Evolutionary conservation across 1,284 basidiomycete genomes (phyloP), one percentile per base, ranked within the genome.

Genomic region (Papiliotrema fonsecae): DNA sequence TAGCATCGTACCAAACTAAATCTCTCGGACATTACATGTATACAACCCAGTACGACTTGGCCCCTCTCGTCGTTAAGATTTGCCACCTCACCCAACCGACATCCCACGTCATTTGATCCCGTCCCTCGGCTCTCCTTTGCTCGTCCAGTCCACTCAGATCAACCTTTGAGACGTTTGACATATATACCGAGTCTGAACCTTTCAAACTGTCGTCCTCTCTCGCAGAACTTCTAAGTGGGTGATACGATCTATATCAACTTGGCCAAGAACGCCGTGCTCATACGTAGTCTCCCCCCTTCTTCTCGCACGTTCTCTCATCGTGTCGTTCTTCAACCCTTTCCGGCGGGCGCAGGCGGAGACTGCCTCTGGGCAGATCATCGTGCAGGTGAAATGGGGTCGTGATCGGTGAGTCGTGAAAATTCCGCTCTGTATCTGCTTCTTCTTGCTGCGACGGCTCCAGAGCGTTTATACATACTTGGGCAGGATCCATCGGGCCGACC

Each of bases 261-360:
- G 16, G 9, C 24, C 13, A 18, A n/a, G 6, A 14, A 13, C 27
- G 16, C 9, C 9, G 35, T 19, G 4, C 32, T 26, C 21, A 36
- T 19, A 14, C 13, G 10, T 32, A 65, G 63, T 65, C 49, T 41
- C 52, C 34, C 56, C 61, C 36, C 38, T 62, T n/a, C 54, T 66
- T 46, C 41, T 61, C 39, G 47, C 50, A 19, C 50, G 56, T 49
- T 51, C 62, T 25, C 35, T 57, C 58, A 63, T 41, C 38, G 47
- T 65, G 63, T 67, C 67, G 50, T 67, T 70, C 58, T 62, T 64
- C 45, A 72, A 72, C 50, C 70, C 70, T 11, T 72, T 72, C 49
- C 56, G 69, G 34, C 55, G 70, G 45, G 70, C 70, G 38, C 55
- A 59, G 56, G 58, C 50, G 18, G 67, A 72, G 62, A 58, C 58